These are phyloP conservation scores for Cutaneotrichosporon dermatis DNA, from an alignment of 1,284 basidiomycete genomes.

Conservation along the genomic window DNA sequence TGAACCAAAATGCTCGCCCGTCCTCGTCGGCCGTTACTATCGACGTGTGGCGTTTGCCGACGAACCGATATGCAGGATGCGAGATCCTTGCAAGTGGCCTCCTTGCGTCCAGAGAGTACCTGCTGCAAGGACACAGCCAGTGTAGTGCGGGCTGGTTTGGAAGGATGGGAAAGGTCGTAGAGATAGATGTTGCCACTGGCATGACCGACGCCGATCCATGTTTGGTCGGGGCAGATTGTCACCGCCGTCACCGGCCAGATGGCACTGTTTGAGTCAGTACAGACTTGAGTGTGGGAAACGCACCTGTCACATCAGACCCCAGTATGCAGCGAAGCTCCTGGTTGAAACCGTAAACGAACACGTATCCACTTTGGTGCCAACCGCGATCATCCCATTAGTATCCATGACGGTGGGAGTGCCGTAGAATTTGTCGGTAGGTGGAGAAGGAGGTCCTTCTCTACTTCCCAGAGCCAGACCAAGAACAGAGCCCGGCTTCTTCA, in stretches of 20 bases:
- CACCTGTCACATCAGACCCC: constrained; percentile 64
- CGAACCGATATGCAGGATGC: constrained; percentile 83
- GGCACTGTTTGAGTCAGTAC: constrained; percentile 19
- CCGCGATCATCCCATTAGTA: constrained; percentile 81
- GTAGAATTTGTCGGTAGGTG: constrained; percentile 7
- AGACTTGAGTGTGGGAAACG: constrained; percentile 25
- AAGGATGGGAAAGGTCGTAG: constrained; percentile 71
- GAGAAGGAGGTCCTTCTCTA: neutral
- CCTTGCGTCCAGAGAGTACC: constrained; percentile 74
- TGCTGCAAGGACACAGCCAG: constrained; percentile 42
- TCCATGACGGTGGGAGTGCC: constrained; percentile 75
- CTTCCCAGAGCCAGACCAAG: constrained; percentile 46
- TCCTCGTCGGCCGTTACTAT: constrained; percentile 86
- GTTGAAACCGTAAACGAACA: constrained; percentile 83
- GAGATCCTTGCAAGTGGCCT: constrained; percentile 81
- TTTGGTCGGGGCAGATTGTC: constrained; percentile 87
- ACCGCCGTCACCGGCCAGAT: constrained; percentile 83
- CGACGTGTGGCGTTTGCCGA: constrained; percentile 88
- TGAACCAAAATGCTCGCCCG: constrained; percentile 93
- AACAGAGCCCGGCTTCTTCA: constrained; percentile 55
- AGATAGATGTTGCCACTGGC: constrained; percentile 78
- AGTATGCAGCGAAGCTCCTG: constrained; percentile 77
- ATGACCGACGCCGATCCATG: constrained; percentile 87
- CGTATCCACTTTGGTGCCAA: constrained; percentile 78
- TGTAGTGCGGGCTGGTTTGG: constrained; percentile 46